These are phyloP conservation scores for Corymbia citriodora DNA, from an alignment of 441 rosid species.

Conservation along the genomic window DNA sequence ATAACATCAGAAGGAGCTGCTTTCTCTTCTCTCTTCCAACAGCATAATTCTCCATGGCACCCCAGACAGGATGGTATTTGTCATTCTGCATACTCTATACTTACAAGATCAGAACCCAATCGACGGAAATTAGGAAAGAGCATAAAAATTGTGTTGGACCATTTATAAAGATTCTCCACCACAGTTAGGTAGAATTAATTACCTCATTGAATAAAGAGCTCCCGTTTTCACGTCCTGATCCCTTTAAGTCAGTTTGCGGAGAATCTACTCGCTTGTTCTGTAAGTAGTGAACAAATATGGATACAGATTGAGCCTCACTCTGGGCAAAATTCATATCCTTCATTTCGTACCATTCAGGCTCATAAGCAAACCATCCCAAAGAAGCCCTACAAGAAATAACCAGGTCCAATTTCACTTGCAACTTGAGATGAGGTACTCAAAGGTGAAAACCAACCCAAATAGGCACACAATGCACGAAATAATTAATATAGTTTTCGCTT, in stretches of 20 bases:
- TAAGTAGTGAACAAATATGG: conserved; percentile 73
- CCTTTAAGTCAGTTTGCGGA: conserved; percentile 59
- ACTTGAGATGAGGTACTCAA: neutral
- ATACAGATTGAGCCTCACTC: conserved; percentile 85
- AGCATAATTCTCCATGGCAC: conserved; percentile 79
- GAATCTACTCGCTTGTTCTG: conserved; percentile 58
- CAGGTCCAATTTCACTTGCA: conserved; percentile 14
- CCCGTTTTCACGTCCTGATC: conserved; percentile 54
- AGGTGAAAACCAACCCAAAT: neutral
- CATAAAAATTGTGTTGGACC: neutral
- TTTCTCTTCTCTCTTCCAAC: conserved; percentile 81
- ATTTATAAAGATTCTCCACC: neutral
- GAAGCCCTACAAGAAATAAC: conserved; percentile 61
- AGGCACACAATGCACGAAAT: neutral
- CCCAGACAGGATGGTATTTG: conserved; percentile 93
- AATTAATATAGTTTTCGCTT: neutral
- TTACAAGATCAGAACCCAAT: neutral
- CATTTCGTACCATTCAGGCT: conserved; percentile 84
- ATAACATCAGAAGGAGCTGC: conserved; percentile 90
- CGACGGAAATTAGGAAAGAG: neutral
- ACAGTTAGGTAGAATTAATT: conserved; percentile 9
- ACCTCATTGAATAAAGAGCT: conserved; percentile 49
- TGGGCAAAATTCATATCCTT: conserved; percentile 59
- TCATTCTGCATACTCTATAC: conserved; percentile 47
- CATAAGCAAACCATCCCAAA: conserved; percentile 98